Base-by-base conservation (phyloP, 1,139 yeast species). In the Saccharomyces hybrid region DNA sequence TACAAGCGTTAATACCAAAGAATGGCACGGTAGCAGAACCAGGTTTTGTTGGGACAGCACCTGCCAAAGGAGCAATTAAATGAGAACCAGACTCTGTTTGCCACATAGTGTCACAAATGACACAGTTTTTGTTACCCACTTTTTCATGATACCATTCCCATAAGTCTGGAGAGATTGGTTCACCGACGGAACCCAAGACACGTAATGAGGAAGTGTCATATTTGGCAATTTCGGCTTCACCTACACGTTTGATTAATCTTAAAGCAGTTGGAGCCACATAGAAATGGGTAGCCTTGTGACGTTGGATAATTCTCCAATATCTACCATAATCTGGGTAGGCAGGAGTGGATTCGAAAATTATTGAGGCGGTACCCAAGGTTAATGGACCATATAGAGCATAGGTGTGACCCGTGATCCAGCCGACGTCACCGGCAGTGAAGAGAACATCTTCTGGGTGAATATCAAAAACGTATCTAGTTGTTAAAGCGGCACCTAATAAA, bases 391-490 rank as follows among this genome's bases (percentile, higher is more conserved):
- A 93, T 58, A 91, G 78, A 41, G 96, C 97, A 69, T 93, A 93
- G 42, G 98, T 86, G 75, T 93, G 99, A 65, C 99, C 99, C 46
- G 99, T 93, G 70, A 93, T 93, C 99, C 99, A 93, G 72, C 99
- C 99, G 53, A 93, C 96, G 73, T 93, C 99, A 72, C 98, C 98
- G 54, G 98, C 97, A 52, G 98, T 91, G 79, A 93, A 93, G 58
- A 93, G 78, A 54, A 87, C 80, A 73, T 93, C 99, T 65, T 87
- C 86, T 53, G 84, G 82, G 71, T 89, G 96, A 56, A 93, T 80
- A 73, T 95, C 99, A 70, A 93, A 93, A 55, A 91, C 88, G 73
- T 91, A 93, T 73, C 86, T 88, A 57, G 97, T 88, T 56, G 98
- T 89, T 75, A 91, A 76, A 53, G 96, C 95, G 49, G 98, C 97